phyloP scores from a whole-genome alignment of 495 filamentous ascomycete genomes.

The Chaetomium cochliodes region DNA sequence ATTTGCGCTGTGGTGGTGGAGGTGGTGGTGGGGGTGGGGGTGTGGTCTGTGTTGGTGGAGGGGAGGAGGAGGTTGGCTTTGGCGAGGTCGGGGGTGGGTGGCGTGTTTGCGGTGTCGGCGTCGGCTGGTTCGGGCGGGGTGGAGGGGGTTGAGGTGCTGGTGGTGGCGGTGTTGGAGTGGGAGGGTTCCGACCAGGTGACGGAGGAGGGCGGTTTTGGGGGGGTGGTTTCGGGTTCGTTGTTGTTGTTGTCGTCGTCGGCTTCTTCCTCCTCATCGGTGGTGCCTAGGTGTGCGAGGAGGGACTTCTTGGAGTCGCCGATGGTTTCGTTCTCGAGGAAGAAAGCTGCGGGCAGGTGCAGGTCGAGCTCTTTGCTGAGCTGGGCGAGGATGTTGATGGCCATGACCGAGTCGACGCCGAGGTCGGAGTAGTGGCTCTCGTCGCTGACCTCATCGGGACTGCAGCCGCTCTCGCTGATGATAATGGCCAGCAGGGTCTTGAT shows the following conservation, averaged over 20 bases:
- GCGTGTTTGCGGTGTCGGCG: neutral
- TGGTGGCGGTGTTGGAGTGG: neutral
- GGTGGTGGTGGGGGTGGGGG: neutral
- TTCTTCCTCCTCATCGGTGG: neutral
- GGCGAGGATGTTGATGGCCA: slow-evolving; percentile 3
- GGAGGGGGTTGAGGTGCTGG: neutral
- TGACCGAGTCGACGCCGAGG: slow-evolving; percentile 1
- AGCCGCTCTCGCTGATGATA: neutral
- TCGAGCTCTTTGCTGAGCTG: neutral
- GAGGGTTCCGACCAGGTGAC: neutral
- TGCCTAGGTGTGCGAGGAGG: neutral
- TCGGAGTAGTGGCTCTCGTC: neutral
- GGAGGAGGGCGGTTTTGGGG: neutral
- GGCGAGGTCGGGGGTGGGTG: neutral
- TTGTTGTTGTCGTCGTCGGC: neutral
- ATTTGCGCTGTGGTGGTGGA: neutral
- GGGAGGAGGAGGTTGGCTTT: neutral
- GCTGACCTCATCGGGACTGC: neutral
- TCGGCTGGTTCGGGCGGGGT: neutral
- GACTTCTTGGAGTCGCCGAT: slow-evolving; percentile 6
- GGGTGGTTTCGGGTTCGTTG: neutral
- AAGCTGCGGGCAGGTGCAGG: neutral
- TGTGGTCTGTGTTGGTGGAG: neutral
- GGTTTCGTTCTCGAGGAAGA: neutral
- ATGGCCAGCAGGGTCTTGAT: neutral